A percentile compares a stretch with the other conserved stretches of the same genome.
These are phyloP conservation scores for Francoa sonchifolia DNA, from an alignment of 441 rosid genomes.

Conservation along the genomic window DNA sequence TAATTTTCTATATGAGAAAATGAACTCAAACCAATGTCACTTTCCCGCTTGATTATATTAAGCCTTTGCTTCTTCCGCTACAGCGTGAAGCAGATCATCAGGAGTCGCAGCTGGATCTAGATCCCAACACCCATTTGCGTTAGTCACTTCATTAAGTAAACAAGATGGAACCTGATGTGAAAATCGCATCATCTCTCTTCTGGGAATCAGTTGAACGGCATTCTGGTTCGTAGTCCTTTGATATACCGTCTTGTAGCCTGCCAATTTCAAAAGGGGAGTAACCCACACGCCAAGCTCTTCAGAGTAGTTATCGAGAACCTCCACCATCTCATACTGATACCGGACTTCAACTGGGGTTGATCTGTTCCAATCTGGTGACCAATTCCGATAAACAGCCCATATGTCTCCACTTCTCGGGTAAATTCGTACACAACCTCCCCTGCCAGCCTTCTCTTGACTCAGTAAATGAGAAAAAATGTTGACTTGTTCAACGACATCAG, in stretches of 20 bases:
- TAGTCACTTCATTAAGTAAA: conserved; percentile 47
- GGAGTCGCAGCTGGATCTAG: conserved; percentile 97
- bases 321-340: conserved; percentile 96
- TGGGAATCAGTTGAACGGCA: conserved; percentile 71
- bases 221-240: conserved; percentile 40
- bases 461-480: conserved; percentile 87
- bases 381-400: conserved; percentile 89
- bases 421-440: conserved; percentile 93
- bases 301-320: conserved; percentile 78
- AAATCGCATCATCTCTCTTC: conserved; percentile 77
- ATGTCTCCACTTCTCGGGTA: conserved; percentile 78
- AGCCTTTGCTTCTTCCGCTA: conserved; percentile 27
- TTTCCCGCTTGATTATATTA: conserved; percentile 23
- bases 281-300: conserved; percentile 83
- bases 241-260: conserved; percentile 83
- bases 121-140: conserved; percentile 80
- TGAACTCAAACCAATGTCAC: conserved; percentile 24
- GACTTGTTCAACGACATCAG: conserved; percentile 77
- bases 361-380: conserved; percentile 76
- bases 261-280: conserved; percentile 54
- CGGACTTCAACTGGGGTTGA: conserved; percentile 70
- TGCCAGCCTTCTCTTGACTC: conserved; percentile 73
- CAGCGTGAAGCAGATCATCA: conserved; percentile 65
- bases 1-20: conserved; percentile 36
- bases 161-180: conserved; percentile 91